Base-by-base conservation (phyloP, 805 yeast species). In the Metschnikowia peoriensis region DNA sequence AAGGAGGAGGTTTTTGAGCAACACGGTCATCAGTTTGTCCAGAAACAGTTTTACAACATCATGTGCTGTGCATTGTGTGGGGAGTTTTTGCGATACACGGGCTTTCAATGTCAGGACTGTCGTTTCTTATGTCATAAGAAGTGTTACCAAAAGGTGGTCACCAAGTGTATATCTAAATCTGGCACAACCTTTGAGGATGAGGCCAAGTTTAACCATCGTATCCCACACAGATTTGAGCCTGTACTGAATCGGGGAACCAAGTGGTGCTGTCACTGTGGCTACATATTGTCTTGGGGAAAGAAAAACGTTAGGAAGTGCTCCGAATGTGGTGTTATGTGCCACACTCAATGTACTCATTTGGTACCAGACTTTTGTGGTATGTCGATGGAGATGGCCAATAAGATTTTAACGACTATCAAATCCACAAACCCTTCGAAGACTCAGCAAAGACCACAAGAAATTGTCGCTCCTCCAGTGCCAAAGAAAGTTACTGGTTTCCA, bases 211-310 rank as follows among this genome's bases (percentile, higher is more conserved):
- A 94, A 94, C 64, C 98, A 94, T 69, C 88, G 96, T 59, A 94
- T 94, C 61, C 99, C 99, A 37, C 99, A 94, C 68, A 83, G 97
- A 67, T 93, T 93, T 68, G 97, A 89, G 60, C 92, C 93, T n/a
- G 82, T 84, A 28, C 81, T 94, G 15, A 94, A 94, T 65, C 85
- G 91, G 71, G 96, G 97, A 62, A 96, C 99, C 2, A 92, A 93
- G 66, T 94, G 99, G 99, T 94, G 99, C 73, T 94, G 98, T 62
- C 99, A 94, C 68, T 94, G 99, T 79, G 99, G 99, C 55, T 90
- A 90, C 66, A 85, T 94, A 48, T 77, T 94, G 56, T 98, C 99
- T 15, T 86, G 97, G 87, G 97, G 98, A 49, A 83, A 86, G 64
- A 91, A 90, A 69, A 91, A 89, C 61, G 96, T 92, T 10, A 80